Conservation (phyloP, 2,329 filamentous ascomycete species). For the Epichloe gansuensis region DNA sequence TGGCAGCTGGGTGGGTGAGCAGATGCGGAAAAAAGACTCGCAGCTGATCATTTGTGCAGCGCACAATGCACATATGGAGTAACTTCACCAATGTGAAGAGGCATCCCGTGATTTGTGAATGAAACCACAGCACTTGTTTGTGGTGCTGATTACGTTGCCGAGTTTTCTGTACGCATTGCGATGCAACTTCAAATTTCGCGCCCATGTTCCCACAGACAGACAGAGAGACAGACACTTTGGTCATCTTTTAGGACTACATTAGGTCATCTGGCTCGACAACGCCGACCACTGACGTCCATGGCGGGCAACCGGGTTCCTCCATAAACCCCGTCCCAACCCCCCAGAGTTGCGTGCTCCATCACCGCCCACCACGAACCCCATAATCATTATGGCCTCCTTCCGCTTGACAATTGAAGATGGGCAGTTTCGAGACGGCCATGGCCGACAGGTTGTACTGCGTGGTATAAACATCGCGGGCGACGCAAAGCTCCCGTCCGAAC, state of each 20-base stretch:
- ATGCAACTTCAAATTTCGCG: too few relatives aligned
- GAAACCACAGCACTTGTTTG: too few relatives aligned
- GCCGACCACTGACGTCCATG: neutral
- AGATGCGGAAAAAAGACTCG: neutral
- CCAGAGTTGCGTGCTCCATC: neutral
- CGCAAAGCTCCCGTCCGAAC: slow-evolving; percentile 73
- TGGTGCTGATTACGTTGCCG: too few relatives aligned
- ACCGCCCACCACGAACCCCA: neutral
- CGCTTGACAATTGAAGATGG: slow-evolving; percentile 75
- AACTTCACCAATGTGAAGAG: neutral
- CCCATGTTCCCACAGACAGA: too few relatives aligned
- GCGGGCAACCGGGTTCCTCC: neutral
- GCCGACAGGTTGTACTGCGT: slow-evolving; percentile 76
- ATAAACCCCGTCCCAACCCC: neutral
- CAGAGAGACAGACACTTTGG: too few relatives aligned
- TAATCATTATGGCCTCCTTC: slow-evolving; percentile 51
- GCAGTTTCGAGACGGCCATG: slow-evolving; percentile 67
- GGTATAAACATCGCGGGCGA: slow-evolving; percentile 92
- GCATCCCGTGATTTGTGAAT: neutral
- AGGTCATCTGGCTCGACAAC: neutral
- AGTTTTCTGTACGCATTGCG: too few relatives aligned
- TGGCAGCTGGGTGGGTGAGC: too few relatives aligned
- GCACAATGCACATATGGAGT: too few relatives aligned
- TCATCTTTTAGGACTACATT: too few relatives aligned
- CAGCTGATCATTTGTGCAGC: neutral